Conservation (phyloP, 371 early-diverging fungal genomes). For the Mortierella sp. region DNA sequence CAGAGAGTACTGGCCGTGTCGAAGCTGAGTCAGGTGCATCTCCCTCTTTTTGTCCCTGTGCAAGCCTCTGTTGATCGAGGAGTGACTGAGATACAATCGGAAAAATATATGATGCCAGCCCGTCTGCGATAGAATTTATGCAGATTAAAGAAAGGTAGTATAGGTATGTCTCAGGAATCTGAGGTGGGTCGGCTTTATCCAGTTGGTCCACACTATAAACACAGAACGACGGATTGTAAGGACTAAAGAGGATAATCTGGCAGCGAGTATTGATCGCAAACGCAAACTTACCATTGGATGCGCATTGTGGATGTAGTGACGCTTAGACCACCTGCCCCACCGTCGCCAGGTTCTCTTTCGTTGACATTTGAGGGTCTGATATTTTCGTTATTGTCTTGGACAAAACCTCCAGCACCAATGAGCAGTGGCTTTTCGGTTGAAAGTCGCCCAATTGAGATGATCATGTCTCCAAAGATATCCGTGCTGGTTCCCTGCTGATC, state of each 20-base stretch:
- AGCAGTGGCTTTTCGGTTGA: slow-evolving; percentile 83
- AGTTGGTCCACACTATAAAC: slow-evolving; percentile 83
- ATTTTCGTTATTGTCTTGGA: slow-evolving; percentile 54
- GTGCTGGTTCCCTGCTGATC: slow-evolving; percentile 79
- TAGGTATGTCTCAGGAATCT: slow-evolving; percentile 90
- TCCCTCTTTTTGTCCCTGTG: slow-evolving; percentile 21
- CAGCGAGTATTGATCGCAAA: background rate
- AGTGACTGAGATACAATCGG: slow-evolving; percentile 67
- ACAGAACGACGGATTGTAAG: background rate
- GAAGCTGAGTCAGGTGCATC: slow-evolving; percentile 7
- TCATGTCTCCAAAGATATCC: slow-evolving; percentile 85
- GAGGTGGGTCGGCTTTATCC: slow-evolving; percentile 93
- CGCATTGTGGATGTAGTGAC: slow-evolving; percentile 72
- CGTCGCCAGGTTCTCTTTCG: slow-evolving; percentile 40
- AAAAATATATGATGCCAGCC: slow-evolving; percentile 75
- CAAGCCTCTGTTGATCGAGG: slow-evolving; percentile 38
- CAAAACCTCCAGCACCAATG: slow-evolving; percentile 67
- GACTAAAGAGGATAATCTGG: background rate
- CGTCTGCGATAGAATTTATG: slow-evolving; percentile 78
- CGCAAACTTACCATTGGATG: slow-evolving; percentile 75
- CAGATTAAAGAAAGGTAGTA: slow-evolving; percentile 81
- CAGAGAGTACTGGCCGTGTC: slow-evolving; percentile 17
- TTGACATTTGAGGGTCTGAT: slow-evolving; percentile 24
- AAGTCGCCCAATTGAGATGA: slow-evolving; percentile 81
- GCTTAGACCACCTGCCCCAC: slow-evolving; percentile 60